Conservation (phyloP, 805 yeast species). For the Martiniozyma abietophila region DNA sequence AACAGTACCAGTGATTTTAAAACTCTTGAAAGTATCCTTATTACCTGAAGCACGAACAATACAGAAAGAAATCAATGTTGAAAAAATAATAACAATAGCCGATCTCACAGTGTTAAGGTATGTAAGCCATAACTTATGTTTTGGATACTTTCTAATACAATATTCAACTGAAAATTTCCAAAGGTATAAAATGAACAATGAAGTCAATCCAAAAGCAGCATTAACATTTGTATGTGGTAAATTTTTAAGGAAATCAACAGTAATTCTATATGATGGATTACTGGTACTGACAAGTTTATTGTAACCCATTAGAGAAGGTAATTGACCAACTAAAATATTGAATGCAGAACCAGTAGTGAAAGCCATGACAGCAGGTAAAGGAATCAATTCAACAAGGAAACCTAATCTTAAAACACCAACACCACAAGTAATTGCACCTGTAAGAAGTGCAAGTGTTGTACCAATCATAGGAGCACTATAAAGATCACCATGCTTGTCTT, state of each 20-base stretch:
- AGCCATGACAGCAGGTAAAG: constrained; percentile 86
- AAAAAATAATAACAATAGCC: constrained; percentile 70
- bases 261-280: constrained; percentile 56
- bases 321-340: constrained; percentile 71
- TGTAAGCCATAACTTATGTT: constrained; percentile 45
- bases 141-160: constrained; percentile 57
- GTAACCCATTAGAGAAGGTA: constrained; percentile 79
- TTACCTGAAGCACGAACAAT: constrained; percentile 46
- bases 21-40: constrained; percentile 28
- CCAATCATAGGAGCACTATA: constrained; percentile 67
- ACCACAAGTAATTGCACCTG: constrained; percentile 80
- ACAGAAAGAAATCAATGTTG: constrained; percentile 77
- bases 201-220: constrained; percentile 82
- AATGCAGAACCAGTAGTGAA: constrained; percentile 94
- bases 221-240: constrained; percentile 58
- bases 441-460: constrained; percentile 65
- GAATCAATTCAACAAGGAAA: constrained; percentile 77
- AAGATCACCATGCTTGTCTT: constrained; percentile 28
- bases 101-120: constrained; percentile 68
- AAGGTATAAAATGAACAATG: constrained; percentile 56
- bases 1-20: constrained; percentile 61
- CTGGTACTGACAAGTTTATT: constrained; percentile 59
- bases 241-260: constrained; percentile 62
- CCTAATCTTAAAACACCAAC: constrained; percentile 78
- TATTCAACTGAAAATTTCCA: constrained; percentile 59